Percentiles rank a stretch among this genome's conserved stretches.
Evolutionary conservation across 805 yeast species (phyloP).

Genomic region (Kuraishia floccosa): DNA sequence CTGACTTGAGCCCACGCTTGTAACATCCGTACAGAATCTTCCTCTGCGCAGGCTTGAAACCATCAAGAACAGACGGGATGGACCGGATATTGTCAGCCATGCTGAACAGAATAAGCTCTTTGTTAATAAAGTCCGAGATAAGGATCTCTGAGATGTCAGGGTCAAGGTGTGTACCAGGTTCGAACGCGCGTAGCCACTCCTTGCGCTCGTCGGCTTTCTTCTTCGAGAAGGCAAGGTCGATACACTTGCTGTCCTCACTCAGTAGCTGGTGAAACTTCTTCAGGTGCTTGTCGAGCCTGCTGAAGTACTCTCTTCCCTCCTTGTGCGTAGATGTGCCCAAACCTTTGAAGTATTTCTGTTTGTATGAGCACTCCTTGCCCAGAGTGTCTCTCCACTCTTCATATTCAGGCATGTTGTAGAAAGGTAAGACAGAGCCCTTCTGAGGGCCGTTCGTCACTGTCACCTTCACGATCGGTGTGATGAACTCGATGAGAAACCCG

Average conservation of each 20-base stretch:
- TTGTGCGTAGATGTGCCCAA: conserved; percentile 84
- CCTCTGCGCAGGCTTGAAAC: conserved; percentile 95
- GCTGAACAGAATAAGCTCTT: conserved; percentile 87
- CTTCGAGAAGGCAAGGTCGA: conserved; percentile 90
- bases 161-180: conserved; percentile 88
- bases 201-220: conserved; percentile 95
- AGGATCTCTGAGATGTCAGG: conserved; percentile 70
- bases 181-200: conserved; percentile 87
- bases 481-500: conserved; percentile 86
- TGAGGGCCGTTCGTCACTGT: conserved; percentile 55
- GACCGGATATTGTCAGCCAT: conserved; percentile 96
- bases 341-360: conserved; percentile 95
- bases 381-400: conserved; percentile 87
- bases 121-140: conserved; percentile 86
- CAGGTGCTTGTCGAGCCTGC: conserved; percentile 74
- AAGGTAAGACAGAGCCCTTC: conserved; percentile 46
- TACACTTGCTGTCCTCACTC: conserved; percentile 62
- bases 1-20: conserved; percentile 63
- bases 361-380: conserved; percentile 68
- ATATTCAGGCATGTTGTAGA: conserved; percentile 93
- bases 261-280: conserved; percentile 76
- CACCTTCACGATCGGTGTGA: conserved; percentile 93
- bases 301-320: conserved; percentile 84
- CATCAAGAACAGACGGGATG: conserved; percentile 89
- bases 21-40: conserved; percentile 85